Evolutionary conservation across 2,329 filamentous ascomycete species (phyloP).

Genomic region (Colletotrichum theobromicola): DNA sequence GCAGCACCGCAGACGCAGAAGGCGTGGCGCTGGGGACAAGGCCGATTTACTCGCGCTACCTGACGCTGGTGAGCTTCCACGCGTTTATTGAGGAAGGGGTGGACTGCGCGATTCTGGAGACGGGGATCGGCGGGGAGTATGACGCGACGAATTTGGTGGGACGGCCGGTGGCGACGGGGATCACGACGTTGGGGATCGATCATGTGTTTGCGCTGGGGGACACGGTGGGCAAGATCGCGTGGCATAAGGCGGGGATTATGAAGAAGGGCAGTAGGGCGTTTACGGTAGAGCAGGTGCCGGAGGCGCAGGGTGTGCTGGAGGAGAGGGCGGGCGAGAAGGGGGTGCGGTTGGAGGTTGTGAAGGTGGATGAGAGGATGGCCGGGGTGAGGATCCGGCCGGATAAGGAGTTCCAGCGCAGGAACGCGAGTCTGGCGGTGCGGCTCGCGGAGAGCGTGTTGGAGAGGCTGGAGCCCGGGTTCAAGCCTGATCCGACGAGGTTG

Average conservation of each 20-base stretch:
- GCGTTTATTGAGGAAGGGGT: conserved; percentile 80
- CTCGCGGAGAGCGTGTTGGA: conserved; percentile 55
- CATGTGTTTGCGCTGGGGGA: conserved; percentile 81
- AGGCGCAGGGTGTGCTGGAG: conserved; percentile 58
- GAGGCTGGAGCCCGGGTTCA: conserved; percentile 38
- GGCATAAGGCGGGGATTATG: conserved; percentile 92
- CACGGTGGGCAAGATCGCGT: conserved; percentile 81
- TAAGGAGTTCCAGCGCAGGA: conserved; percentile 61
- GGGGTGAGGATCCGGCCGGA: conserved; percentile 52
- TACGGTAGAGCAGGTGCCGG: conserved; percentile 34
- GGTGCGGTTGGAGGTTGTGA: not conserved
- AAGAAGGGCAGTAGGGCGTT: conserved; percentile 61
- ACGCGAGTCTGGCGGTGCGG: conserved; percentile 60
- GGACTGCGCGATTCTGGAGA: conserved; percentile 83
- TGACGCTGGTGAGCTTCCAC: conserved; percentile 89
- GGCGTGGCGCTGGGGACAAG: conserved; percentile 67
- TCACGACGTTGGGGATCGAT: conserved; percentile 85
- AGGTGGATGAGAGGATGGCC: conserved; percentile 39
- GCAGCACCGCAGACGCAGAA: conserved; percentile 44
- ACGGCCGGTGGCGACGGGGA: conserved; percentile 62
- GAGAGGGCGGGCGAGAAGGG: conserved; percentile 63
- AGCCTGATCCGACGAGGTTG: conserved; percentile 11
- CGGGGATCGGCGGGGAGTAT: conserved; percentile 92
- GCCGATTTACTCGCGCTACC: conserved; percentile 90
- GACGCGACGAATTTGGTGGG: conserved; percentile 87